Conservation (phyloP, 495 filamentous ascomycete genomes). For the Penicillium flavigenum region DNA sequence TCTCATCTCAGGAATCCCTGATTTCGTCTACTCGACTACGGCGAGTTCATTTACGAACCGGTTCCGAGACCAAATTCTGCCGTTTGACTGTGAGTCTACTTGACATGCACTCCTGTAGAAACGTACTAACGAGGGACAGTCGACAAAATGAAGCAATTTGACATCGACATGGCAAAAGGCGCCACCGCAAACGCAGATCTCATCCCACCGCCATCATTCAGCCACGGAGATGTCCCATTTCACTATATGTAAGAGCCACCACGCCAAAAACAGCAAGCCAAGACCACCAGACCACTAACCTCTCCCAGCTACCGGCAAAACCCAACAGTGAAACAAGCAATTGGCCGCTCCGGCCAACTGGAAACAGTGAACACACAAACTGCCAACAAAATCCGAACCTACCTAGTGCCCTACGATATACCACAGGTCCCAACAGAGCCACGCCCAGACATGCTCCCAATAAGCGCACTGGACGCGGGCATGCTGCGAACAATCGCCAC, state of each 20-base stretch:
- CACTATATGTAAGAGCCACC: slow-evolving; percentile 50
- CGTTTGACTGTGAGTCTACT: slow-evolving; percentile 58
- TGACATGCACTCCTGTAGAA: background rate
- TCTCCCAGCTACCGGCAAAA: slow-evolving; percentile 56
- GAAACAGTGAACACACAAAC: slow-evolving; percentile 54
- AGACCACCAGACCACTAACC: background rate
- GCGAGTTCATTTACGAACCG: slow-evolving; percentile 61
- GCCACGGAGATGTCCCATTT: slow-evolving; percentile 64
- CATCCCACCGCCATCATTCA: slow-evolving; percentile 76
- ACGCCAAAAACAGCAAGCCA: background rate
- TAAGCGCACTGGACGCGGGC: slow-evolving; percentile 43
- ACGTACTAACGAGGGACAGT: slow-evolving; percentile 41
- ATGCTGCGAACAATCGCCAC: slow-evolving; percentile 59
- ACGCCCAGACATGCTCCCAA: slow-evolving; percentile 47
- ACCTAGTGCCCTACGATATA: slow-evolving; percentile 63
- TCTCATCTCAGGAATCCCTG: slow-evolving; percentile 51
- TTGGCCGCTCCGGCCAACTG: slow-evolving; percentile 51
- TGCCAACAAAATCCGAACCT: slow-evolving; percentile 48
- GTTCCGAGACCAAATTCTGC: slow-evolving; percentile 62
- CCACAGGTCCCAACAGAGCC: slow-evolving; percentile 51
- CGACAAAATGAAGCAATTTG: slow-evolving; percentile 69
- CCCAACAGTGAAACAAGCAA: slow-evolving; percentile 52
- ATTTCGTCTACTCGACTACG: slow-evolving; percentile 73
- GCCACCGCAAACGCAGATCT: slow-evolving; percentile 60
- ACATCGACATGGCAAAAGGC: slow-evolving; percentile 64